phyloP scores from a whole-genome alignment of 1,284 basidiomycete species.

The Heterobasidion annosum region DNA sequence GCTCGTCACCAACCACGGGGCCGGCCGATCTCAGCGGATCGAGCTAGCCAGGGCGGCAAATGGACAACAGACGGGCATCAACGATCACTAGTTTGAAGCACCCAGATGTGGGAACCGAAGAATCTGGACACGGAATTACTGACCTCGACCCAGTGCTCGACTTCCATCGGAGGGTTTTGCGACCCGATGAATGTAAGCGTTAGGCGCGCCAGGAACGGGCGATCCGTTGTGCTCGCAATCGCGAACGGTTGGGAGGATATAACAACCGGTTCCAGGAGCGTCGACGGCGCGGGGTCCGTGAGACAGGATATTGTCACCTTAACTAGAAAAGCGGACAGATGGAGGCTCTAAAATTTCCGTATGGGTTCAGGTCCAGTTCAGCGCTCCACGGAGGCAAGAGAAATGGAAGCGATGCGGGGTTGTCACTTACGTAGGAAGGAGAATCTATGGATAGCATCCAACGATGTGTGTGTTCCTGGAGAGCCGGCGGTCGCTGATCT shows the following conservation, averaged over 20 bases:
- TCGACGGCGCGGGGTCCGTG: conserved; percentile 28
- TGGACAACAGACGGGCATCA: neutral
- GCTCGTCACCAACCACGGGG: conserved; percentile 54
- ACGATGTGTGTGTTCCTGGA: conserved; percentile 43
- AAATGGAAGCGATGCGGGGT: neutral
- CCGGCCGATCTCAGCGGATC: conserved; percentile 41
- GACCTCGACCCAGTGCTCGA: conserved; percentile 76
- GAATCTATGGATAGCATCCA: conserved; percentile 66
- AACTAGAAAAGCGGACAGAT: conserved; percentile 44
- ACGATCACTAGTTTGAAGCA: too few relatives aligned
- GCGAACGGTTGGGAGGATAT: conserved; percentile 46
- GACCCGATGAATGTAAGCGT: conserved; percentile 41
- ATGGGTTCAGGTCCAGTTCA: neutral
- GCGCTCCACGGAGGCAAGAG: neutral
- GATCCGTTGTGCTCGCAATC: conserved; percentile 42
- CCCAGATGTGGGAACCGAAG: too few relatives aligned
- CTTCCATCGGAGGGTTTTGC: conserved; percentile 29
- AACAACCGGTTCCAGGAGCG: conserved; percentile 24
- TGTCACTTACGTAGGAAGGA: conserved; percentile 56
- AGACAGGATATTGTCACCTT: conserved; percentile 38
- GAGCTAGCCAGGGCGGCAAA: conserved; percentile 29
- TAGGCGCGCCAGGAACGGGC: conserved; percentile 57
- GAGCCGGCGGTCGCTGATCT: conserved; percentile 29
- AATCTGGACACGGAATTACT: conserved; percentile 12
- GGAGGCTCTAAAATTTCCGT: conserved; percentile 30